Percentiles rank a stretch among this genome's conserved stretches.
Conservation (phyloP, 2,329 filamentous ascomycete species). For the Trichoderma sp. region DNA sequence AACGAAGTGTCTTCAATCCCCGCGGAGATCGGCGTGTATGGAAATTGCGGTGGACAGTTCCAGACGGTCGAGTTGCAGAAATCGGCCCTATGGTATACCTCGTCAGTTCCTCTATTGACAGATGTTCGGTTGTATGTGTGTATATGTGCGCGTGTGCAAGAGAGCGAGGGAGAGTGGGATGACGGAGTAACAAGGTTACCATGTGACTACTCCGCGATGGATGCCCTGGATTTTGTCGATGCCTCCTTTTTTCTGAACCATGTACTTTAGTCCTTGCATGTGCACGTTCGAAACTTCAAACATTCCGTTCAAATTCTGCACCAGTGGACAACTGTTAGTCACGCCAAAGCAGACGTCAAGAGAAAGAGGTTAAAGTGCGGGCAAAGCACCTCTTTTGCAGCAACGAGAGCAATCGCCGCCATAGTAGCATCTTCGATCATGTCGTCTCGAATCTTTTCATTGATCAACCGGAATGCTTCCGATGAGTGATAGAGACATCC, state of each 20-base stretch:
- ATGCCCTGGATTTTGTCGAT: constrained; percentile 11
- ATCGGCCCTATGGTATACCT: constrained; percentile 6
- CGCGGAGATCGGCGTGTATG: neutral
- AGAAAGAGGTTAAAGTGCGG: neutral
- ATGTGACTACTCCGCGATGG: constrained; percentile 5
- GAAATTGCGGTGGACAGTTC: constrained; percentile 13
- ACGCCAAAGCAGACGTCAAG: neutral
- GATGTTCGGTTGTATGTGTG: no score
- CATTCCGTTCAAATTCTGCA: constrained; percentile 17
- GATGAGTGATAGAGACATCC: constrained; percentile 20
- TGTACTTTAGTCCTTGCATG: constrained; percentile 17
- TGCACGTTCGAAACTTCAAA: constrained; percentile 20
- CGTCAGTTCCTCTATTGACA: neutral
- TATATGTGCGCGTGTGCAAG: no score
- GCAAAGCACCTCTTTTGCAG: constrained; percentile 1
- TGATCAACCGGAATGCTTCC: constrained; percentile 23
- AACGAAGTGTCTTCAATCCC: neutral
- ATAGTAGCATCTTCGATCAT: constrained; percentile 13
- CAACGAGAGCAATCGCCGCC: constrained; percentile 13
- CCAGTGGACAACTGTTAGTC: no score
- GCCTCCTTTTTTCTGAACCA: constrained; percentile 11
- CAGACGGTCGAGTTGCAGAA: constrained; percentile 21
- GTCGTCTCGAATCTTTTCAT: neutral
- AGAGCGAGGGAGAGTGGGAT: neutral
- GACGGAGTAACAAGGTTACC: neutral